phyloP scores from a whole-genome alignment of 345 rosid species.

The Clausena lansium region DNA sequence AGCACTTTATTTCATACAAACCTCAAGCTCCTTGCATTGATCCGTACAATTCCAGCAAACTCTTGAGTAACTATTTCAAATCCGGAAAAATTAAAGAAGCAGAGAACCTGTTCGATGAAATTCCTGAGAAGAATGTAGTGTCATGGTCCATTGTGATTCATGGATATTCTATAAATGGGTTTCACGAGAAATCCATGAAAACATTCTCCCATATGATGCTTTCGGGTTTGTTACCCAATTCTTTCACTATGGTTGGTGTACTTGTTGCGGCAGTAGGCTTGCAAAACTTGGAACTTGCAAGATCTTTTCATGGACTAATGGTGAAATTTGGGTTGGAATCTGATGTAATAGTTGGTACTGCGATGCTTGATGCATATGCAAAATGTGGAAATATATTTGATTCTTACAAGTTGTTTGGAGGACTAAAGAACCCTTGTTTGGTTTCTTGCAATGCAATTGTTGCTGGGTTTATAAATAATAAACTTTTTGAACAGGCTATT shows the following conservation, averaged over 20 bases:
- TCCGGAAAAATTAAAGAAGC: conserved; percentile 28
- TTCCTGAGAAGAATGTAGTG: conserved; percentile 33
- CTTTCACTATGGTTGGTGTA: conserved; percentile 45
- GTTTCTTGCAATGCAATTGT: conserved; percentile 41
- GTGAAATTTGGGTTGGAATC: conserved; percentile 29
- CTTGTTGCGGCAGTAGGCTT: conserved; percentile 31
- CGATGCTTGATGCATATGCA: conserved; percentile 38
- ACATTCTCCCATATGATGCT: conserved; percentile 35
- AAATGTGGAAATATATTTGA: conserved; percentile 30
- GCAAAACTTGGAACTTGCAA: conserved; percentile 17
- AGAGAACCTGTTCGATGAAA: conserved; percentile 35
- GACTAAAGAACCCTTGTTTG: conserved; percentile 30
- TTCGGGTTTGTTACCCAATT: conserved; percentile 34
- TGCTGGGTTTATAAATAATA: conserved; percentile 30
- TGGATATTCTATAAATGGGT: conserved; percentile 41
- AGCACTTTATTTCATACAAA: conserved; percentile 6
- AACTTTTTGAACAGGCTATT: conserved; percentile 29
- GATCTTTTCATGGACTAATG: conserved; percentile 35
- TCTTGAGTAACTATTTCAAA: conserved; percentile 26
- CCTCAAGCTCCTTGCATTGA: neutral
- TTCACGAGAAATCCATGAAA: conserved; percentile 20
- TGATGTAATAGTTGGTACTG: conserved; percentile 35
- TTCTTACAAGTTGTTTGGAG: conserved; percentile 30
- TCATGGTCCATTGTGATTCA: conserved; percentile 44
- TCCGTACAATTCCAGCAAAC: conserved; percentile 12